A percentile compares a stretch with the other conserved stretches of the same genome.
These are phyloP conservation scores for Lyophyllum atratum DNA, from an alignment of 768 basidiomycete genomes.

Conservation along the genomic window DNA sequence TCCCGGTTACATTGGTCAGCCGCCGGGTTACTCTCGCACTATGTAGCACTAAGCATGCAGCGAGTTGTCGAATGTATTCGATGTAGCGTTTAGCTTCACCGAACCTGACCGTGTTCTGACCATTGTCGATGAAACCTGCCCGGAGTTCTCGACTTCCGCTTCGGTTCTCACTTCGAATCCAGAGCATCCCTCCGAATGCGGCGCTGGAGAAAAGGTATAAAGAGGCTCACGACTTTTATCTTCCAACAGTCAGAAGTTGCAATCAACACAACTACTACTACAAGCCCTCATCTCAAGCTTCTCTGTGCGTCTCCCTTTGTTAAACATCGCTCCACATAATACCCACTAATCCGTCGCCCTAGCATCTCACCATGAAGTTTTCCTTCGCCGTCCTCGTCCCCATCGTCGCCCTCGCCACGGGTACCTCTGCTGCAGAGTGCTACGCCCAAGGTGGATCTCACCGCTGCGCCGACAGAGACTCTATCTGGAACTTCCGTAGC, in stretches of 20 bases:
- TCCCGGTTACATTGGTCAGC: no score
- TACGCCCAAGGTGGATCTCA: not conserved
- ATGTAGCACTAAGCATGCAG: no score
- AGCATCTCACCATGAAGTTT: not conserved
- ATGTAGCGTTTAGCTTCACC: no score
- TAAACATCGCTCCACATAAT: not conserved
- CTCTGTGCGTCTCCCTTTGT: not conserved
- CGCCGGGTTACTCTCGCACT: no score
- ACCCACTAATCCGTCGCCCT: not conserved
- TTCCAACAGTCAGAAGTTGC: not conserved
- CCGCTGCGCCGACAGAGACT: not conserved
- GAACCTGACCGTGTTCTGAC: no score
- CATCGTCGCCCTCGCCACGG: not conserved
- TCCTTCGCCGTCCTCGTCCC: not conserved
- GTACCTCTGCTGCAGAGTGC: not conserved
- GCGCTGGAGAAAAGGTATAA: not conserved
- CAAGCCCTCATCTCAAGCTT: not conserved
- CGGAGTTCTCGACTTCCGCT: no score
- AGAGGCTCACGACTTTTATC: not conserved
- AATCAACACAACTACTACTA: not conserved
- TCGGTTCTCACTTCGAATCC: no score
- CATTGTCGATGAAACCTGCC: no score
- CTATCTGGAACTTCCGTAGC: not conserved
- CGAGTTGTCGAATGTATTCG: no score
- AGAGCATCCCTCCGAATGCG: no score